phyloP scores from a whole-genome alignment of 306 rosid species.

The Sindora glabra region DNA sequence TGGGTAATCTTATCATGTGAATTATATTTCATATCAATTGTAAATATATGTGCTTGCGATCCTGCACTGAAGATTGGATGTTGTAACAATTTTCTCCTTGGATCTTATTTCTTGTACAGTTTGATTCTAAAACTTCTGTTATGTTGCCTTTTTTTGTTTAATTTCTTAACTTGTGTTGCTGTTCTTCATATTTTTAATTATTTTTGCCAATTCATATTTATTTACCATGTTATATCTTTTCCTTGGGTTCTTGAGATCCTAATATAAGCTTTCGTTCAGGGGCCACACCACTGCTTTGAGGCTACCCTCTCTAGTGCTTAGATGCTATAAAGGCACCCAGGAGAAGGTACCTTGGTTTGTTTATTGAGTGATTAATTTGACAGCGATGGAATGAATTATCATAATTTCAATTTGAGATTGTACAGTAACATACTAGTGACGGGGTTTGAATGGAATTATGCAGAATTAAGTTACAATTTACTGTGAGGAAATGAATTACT shows the following conservation, averaged over 20 bases:
- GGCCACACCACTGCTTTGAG: slow-evolving; percentile 67
- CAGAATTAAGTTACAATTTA: too few relatives aligned
- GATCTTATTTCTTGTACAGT: background rate
- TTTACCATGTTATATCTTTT: slow-evolving; percentile 23
- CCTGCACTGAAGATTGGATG: slow-evolving; percentile 8
- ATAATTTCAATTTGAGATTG: slow-evolving; percentile 14
- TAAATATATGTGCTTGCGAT: background rate
- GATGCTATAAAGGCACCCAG: slow-evolving; percentile 84
- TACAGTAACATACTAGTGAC: background rate
- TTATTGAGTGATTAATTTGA: slow-evolving; percentile 69
- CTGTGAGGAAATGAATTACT: too few relatives aligned
- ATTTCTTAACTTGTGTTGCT: slow-evolving; percentile 7
- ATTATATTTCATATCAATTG: slow-evolving; percentile 14
- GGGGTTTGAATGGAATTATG: slow-evolving; percentile 5
- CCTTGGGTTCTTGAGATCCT: slow-evolving; percentile 67
- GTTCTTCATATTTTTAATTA: slow-evolving; percentile 7
- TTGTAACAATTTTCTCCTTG: background rate
- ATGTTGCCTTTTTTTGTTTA: background rate
- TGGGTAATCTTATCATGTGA: slow-evolving; percentile 22
- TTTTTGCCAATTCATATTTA: slow-evolving; percentile 10
- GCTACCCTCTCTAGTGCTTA: slow-evolving; percentile 88
- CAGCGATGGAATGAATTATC: slow-evolving; percentile 26
- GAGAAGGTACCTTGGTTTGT: slow-evolving; percentile 99
- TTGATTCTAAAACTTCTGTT: slow-evolving; percentile 2
- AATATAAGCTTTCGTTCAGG: slow-evolving; percentile 92